Percentiles rank a stretch among this genome's conserved stretches.
phyloP scores from a whole-genome alignment of 768 basidiomycete genomes.

The Xerocomellus dryophilus region DNA sequence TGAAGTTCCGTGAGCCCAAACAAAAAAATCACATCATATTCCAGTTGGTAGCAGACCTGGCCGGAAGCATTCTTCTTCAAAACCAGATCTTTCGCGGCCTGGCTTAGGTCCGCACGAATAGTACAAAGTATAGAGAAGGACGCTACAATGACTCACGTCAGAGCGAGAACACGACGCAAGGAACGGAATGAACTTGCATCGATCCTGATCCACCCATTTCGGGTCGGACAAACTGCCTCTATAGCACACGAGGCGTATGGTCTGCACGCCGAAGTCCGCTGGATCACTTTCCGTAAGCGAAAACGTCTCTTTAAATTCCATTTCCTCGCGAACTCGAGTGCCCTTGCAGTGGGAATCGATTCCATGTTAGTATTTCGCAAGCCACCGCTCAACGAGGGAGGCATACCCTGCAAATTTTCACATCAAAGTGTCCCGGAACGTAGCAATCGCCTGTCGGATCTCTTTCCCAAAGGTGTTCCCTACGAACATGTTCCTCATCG shows the following conservation, averaged over 20 bases:
- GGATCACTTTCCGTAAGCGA: neutral
- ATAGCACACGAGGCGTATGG: conserved; percentile 7
- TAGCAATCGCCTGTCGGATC: no score
- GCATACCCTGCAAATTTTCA: conserved; percentile 7
- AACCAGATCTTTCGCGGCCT: neutral
- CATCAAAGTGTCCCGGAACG: no score
- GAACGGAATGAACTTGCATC: neutral
- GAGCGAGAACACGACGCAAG: neutral
- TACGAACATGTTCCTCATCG: no score
- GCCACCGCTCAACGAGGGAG: neutral
- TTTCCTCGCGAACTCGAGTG: neutral
- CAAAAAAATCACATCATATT: conserved; percentile 14
- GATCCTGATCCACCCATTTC: conserved; percentile 16
- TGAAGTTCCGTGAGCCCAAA: conserved; percentile 11
- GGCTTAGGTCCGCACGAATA: neutral
- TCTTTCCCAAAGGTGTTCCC: no score
- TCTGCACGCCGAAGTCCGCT: conserved; percentile 3
- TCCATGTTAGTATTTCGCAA: neutral
- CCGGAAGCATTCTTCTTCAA: neutral
- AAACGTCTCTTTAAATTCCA: conserved; percentile 12
- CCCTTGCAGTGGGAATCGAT: neutral
- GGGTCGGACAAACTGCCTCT: conserved; percentile 7
- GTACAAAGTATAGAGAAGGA: conserved; percentile 4
- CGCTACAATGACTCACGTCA: neutral
- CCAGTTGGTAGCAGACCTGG: conserved; percentile 7